These are phyloP conservation scores for Pulveroboletus sp. DNA, from an alignment of 768 basidiomycete species.

Conservation along the genomic window DNA sequence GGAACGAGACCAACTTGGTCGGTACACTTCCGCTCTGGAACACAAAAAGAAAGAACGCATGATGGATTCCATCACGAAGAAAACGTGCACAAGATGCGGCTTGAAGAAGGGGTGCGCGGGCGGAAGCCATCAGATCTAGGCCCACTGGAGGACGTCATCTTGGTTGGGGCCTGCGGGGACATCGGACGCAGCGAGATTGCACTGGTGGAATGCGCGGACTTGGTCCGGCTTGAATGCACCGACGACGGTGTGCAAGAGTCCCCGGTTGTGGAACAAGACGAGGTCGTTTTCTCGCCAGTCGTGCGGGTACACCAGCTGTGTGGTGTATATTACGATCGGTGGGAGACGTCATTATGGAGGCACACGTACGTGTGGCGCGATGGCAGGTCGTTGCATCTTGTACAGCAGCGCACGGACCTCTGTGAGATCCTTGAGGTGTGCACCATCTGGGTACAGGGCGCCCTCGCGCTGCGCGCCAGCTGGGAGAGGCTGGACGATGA, in stretches of 20 bases:
- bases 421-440: constrained; percentile 67
- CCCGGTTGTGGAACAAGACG: constrained; percentile 72
- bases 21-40: constrained; percentile 2
- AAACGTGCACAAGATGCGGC: constrained; percentile 1
- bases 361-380: constrained; percentile 61
- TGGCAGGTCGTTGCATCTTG: constrained; percentile 86
- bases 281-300: constrained; percentile 75
- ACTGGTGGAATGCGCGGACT: constrained; percentile 52
- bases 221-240: constrained; percentile 55
- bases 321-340: not conserved
- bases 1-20: not conserved
- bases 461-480: constrained; percentile 52
- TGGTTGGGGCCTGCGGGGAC: constrained; percentile 46
- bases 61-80: constrained; percentile 6
- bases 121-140: constrained; percentile 25
- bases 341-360: not conserved
- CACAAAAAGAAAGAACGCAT: not conserved
- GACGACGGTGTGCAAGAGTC: constrained; percentile 64
- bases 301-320: constrained; percentile 79
- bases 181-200: constrained; percentile 54
- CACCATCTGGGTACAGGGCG: constrained; percentile 83
- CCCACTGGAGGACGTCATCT: constrained; percentile 44
- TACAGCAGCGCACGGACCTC: constrained; percentile 75
- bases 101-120: not conserved
- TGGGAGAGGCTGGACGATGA: constrained; percentile 74